phyloP scores from a whole-genome alignment of 108 stramenopile species.

The Conticribra weissflogii region DNA sequence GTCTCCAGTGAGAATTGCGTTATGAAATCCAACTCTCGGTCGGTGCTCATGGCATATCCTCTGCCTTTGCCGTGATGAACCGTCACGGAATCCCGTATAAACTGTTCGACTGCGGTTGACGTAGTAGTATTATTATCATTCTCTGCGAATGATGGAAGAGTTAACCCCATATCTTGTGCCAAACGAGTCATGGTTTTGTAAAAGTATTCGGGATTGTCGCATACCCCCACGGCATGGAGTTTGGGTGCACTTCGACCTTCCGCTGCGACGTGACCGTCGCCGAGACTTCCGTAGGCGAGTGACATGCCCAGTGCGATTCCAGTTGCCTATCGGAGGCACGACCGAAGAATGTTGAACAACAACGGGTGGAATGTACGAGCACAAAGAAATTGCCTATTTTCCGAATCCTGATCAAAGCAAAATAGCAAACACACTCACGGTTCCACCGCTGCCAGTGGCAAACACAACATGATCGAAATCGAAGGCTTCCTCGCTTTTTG shows the following conservation, averaged over 20 bases:
- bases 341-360: no score
- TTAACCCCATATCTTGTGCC: constrained; percentile 78
- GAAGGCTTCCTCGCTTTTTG: no score
- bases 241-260: constrained; percentile 35
- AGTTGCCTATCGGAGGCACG: constrained; percentile 41
- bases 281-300: constrained; percentile 48
- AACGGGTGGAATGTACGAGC: no score
- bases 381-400: no score
- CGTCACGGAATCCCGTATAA: constrained; percentile 57
- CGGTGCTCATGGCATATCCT: constrained; percentile 78
- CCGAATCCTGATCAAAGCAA: neutral
- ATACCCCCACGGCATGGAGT: constrained; percentile 88
- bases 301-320: constrained; percentile 80
- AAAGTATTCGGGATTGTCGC: constrained; percentile 90
- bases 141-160: constrained; percentile 11
- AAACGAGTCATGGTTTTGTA: constrained; percentile 66
- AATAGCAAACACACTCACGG: constrained; percentile 24
- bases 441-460: constrained; percentile 92
- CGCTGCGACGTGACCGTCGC: constrained; percentile 15
- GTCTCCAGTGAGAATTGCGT: constrained; percentile 71
- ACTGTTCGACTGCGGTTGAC: constrained; percentile 45
- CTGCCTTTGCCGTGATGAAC: constrained; percentile 81
- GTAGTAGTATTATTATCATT: no score
- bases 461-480: constrained; percentile 85
- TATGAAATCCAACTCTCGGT: constrained; percentile 82